phyloP scores from a whole-genome alignment of 2,329 filamentous ascomycete genomes.

The Drechmeria coniospora region DNA sequence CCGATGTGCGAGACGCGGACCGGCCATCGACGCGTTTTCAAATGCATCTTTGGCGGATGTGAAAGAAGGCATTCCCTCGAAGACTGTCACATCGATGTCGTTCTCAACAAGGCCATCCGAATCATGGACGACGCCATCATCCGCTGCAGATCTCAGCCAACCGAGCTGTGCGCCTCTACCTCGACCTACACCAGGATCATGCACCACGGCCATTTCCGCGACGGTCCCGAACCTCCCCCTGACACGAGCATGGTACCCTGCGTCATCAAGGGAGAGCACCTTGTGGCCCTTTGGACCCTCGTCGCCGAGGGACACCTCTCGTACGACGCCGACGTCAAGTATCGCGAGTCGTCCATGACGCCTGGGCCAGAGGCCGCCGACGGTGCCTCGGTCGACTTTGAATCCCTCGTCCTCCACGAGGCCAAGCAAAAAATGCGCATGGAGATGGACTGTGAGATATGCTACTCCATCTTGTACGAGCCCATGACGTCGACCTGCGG shows the following conservation, averaged over 20 bases:
- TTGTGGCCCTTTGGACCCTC: constrained; percentile 52
- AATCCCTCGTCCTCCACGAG: constrained; percentile 24
- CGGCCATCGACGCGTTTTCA: constrained; percentile 52
- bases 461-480: constrained; percentile 67
- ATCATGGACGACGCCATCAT: constrained; percentile 39
- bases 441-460: constrained; percentile 80
- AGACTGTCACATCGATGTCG: constrained; percentile 66
- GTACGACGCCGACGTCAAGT: constrained; percentile 39
- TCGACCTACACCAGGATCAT: no score
- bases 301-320: constrained; percentile 45
- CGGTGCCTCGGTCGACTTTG: constrained; percentile 13
- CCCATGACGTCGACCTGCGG: constrained; percentile 76
- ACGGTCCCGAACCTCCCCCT: no score
- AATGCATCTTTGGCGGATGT: constrained; percentile 57
- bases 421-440: constrained; percentile 46
- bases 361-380: no score
- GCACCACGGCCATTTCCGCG: no score
- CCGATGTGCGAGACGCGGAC: constrained; percentile 41
- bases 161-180: no score
- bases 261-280: constrained; percentile 37
- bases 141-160: constrained; percentile 6
- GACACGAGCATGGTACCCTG: no score
- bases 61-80: constrained; percentile 55
- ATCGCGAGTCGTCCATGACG: constrained; percentile 17
- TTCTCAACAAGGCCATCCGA: constrained; percentile 55